These are phyloP conservation scores for Knoxia roxburghii DNA, from an alignment of 257 asterid genomes.

Conservation along the genomic window DNA sequence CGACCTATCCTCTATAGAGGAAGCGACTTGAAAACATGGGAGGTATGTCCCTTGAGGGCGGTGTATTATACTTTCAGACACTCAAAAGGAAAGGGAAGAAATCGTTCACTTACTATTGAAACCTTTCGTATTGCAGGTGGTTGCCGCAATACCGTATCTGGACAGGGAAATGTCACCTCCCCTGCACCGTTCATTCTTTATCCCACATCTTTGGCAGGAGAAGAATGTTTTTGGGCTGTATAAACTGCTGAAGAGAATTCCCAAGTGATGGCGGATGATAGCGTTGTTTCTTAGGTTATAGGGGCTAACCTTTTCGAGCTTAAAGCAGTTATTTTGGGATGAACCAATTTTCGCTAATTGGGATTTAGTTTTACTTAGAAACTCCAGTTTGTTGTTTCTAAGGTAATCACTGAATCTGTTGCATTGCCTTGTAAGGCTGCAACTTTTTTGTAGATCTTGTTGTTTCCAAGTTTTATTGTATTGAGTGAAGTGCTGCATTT, in stretches of 20 bases:
- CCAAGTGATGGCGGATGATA: slow-evolving; percentile 31
- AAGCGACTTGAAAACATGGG: slow-evolving; percentile 83
- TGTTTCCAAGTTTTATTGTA: no score
- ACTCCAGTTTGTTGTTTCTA: no score
- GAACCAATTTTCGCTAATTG: slow-evolving; percentile 7
- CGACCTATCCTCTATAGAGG: slow-evolving; percentile 82
- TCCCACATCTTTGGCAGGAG: slow-evolving; percentile 81
- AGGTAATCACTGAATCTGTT: no score
- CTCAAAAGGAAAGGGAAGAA: not conserved
- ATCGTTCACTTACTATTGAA: slow-evolving; percentile 14
- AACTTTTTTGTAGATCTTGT: no score
- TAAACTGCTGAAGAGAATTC: slow-evolving; percentile 71
- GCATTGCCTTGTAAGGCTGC: no score
- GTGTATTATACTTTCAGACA: no score
- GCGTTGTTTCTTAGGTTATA: not conserved
- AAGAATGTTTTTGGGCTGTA: slow-evolving; percentile 83
- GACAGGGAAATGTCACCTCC: slow-evolving; percentile 95
- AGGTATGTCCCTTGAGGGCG: slow-evolving; percentile 66
- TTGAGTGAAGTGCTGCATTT: no score
- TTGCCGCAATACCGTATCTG: slow-evolving; percentile 85
- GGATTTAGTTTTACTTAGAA: not conserved
- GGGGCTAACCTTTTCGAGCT: slow-evolving; percentile 4
- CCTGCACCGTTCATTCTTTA: slow-evolving; percentile 74
- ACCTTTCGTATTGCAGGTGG: slow-evolving; percentile 39
- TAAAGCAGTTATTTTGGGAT: not conserved